These are phyloP conservation scores for Dictyostelium brefeldianum DNA, from an alignment of 78 protist genomes.

Conservation along the genomic window DNA sequence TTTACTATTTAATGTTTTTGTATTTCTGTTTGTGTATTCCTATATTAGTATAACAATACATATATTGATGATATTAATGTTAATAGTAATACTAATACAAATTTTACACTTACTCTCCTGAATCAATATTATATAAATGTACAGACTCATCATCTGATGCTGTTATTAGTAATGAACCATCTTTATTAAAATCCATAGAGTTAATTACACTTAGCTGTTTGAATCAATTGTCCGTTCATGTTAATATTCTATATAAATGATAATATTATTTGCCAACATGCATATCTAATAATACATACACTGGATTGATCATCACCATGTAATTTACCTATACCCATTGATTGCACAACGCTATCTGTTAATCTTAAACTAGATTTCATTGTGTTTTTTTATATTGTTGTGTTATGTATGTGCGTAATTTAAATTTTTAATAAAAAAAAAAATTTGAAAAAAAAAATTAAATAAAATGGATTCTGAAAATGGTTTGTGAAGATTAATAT, in stretches of 20 bases:
- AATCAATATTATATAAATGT: conserved; percentile 79
- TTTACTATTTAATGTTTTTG: conserved; percentile 67
- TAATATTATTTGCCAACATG: no score
- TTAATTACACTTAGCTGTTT: conserved; percentile 36
- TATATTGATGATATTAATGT: no score
- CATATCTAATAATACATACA: background rate
- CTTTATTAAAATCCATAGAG: conserved; percentile 79
- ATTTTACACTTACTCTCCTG: conserved; percentile 75
- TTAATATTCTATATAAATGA: background rate
- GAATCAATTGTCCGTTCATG: no score
- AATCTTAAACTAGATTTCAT: conserved; percentile 25
- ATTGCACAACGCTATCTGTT: conserved; percentile 25
- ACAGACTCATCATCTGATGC: conserved; percentile 87
- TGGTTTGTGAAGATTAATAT: no score
- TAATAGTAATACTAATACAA: background rate
- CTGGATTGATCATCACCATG: conserved; percentile 52
- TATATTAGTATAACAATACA: background rate
- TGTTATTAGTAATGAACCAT: conserved; percentile 82
- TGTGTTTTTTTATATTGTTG: background rate
- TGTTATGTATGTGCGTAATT: background rate
- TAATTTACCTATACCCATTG: conserved; percentile 80
- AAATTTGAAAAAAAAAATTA: background rate
- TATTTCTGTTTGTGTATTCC: no score
- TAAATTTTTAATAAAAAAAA: no score
- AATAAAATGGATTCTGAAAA: no score